A percentile compares a stretch with the other conserved stretches of the same genome.
phyloP scores from a whole-genome alignment of 352 stramenopile species.

The Phytophthora syringae region DNA sequence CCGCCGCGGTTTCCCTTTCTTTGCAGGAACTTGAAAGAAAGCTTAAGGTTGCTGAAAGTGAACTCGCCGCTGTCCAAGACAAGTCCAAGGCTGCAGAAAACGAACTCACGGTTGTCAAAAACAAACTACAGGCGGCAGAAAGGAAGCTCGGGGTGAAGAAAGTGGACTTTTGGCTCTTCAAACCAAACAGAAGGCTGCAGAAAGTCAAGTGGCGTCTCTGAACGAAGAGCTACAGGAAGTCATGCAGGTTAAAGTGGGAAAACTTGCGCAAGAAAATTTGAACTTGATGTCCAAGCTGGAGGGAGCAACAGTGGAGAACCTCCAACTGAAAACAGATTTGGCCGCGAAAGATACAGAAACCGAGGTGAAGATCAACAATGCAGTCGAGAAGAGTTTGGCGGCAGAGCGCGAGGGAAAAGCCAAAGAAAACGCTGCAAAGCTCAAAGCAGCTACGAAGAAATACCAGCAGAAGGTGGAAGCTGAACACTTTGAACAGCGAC shows the following conservation, averaged over 20 bases:
- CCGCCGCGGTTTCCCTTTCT: constrained; percentile 10
- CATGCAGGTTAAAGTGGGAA: constrained; percentile 20
- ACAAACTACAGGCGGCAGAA: constrained; percentile 3
- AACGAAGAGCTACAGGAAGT: constrained; percentile 19
- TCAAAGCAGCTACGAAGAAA: constrained; percentile 38
- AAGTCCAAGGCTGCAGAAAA: constrained; percentile 18
- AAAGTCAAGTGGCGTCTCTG: constrained; percentile 10
- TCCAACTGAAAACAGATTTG: constrained; percentile 30
- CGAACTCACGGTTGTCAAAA: constrained; percentile 12
- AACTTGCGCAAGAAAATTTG: constrained; percentile 34
- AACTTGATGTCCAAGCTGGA: constrained; percentile 35
- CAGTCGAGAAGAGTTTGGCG: constrained; percentile 27
- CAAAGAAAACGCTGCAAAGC: constrained; percentile 27
- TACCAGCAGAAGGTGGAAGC: constrained; percentile 45
- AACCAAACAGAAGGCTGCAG: constrained; percentile 6
- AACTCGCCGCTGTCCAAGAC: constrained; percentile 15
- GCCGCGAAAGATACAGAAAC: constrained; percentile 24
- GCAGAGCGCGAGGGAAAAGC: constrained; percentile 12
- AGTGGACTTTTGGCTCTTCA: background rate
- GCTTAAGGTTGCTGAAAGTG: constrained; percentile 7
- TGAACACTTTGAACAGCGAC: constrained; percentile 38
- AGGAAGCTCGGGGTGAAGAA: background rate
- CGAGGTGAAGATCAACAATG: constrained; percentile 23
- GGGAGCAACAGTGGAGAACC: constrained; percentile 22
- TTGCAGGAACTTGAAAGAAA: constrained; percentile 25